Base-by-base conservation (phyloP, 148 eudicot genomes). In the Silene latifolia region DNA sequence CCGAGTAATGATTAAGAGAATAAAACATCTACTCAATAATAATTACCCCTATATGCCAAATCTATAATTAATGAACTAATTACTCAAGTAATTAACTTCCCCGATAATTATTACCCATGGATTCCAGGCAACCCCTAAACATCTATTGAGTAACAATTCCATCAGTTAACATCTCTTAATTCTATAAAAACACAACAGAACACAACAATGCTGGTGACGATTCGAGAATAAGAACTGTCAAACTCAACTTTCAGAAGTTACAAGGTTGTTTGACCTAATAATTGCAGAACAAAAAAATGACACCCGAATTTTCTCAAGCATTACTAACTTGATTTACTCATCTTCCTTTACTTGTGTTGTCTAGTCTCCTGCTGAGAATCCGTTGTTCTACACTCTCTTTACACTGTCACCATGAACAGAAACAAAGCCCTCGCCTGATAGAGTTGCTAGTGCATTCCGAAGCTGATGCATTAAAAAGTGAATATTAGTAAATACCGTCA, bases 391-490 rank as follows among this genome's bases (percentile, higher is more conserved):
- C 77, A 94, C 74, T 83, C 97, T 91, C 76, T 86, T 91, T 53
- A 94, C 91, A 72, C 76, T 87, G 80, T 94, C 98, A 4, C 98
- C 91, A 44, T 94, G 97, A 76, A 91, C 82, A 35, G 82, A 80
- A 57, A 91, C 90, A 72, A 91, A 85, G 32, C 98, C 97, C 82
- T 94, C 98, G 10, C 82, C 83, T 58, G 91, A 84, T 51, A 94
- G 88, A 29, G 88, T 86, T 60, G 88, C 73, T 69, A 94, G 83
- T 68, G 98, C 91, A 82, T 87, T 88, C 70, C 97, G 87, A 19
- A 94, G 83, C 98, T 94, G 93, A 42, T 60, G 81, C 56, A 69
- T 58, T 58, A 19, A 53, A 59, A 48, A 62, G 15, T 46, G 69
- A 78, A 77, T 4, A 17, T 53, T 4, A 27, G 82, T 83, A 74